Evolutionary conservation across 139 green algal species (phyloP), one percentile per base, ranked within the genome.

Genomic region (Micromonas pusilla): DNA sequence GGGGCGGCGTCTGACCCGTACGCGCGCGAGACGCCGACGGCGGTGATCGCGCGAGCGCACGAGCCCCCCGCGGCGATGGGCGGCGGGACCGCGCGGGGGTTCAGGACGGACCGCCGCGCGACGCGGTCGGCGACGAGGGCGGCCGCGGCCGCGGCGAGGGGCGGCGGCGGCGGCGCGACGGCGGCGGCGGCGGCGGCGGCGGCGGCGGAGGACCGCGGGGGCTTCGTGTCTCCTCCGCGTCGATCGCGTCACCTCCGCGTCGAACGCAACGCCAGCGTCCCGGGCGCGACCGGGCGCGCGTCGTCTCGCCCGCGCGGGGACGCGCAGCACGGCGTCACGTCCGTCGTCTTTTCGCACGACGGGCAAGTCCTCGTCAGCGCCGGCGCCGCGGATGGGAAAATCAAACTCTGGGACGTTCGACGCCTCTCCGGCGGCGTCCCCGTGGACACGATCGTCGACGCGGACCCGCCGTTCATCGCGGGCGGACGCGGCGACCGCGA

Each of bases 321-420:
- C 45, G 45, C 16, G 9, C 30, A 52, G 65, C 65, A 72, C 65
- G 38, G 65, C 65, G 65, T 94, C 0, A 93, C 88, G 1, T 83
- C 83, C 0, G 80, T 90, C 4, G 31, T 80, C 33, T 93, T 91
- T 68, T 52, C 93, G 52, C 74, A 80, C 23, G 54, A 82, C 13
- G 83, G 75, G 20, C 66, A 85, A 66, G 53, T 86, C 26, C 76
- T 95, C 66, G 81, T 83, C 32, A 87, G 79, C 13, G 83, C 81
- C 54, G 85, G 87, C 31, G 52, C 32, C 32, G 78, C 80, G 39
- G 90, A 94, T 79, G 89, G 88, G 28, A 57, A 85, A 3, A 82
- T 94, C 1, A 90, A 88, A 81, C 74, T 91, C 2, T 93, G 90
- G 90, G 89, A 94, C 78, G 54, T 92, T 77, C 78, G 89, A 0